Base-by-base conservation (phyloP, 2,329 filamentous ascomycete genomes). In the Xylariales sp. region DNA sequence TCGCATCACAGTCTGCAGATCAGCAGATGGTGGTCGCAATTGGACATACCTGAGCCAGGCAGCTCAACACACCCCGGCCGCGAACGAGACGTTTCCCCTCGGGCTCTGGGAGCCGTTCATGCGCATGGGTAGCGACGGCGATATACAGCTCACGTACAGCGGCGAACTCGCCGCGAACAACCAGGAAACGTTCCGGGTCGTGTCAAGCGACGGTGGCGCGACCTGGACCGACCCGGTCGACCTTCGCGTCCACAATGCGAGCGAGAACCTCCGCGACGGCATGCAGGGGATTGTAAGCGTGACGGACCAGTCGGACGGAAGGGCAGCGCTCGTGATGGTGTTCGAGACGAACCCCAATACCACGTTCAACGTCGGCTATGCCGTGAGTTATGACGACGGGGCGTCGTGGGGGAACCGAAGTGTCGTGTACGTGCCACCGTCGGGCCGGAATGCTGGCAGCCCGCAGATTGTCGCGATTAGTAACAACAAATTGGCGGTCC, bases 101-200 rank as follows among this genome's bases (percentile, higher is more conserved):
- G 70, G 70, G 0, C 53, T 72, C 14, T 73, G 70, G 70, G 70
- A 74, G 51, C 70, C 70, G 1, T 74, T 73, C 43, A 68, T 73
- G 62, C 59, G 68, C 2, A 44, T 65, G 11, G 60, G 60, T 11
- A 47, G 51, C 11, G 44, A 45, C 2, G 59, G 61, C 24, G 34
- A 66, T 45, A 54, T 72, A 2, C 67, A 71, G 45, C 52, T 71
- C 44, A 68, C 61, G 10, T 73, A 64, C 48, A 71, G 68, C 15
- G 60, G 66, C 42, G 69, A 73, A 51, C 65, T 66, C 21, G 66
- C 66, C 4, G 55, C 46, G 8, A 57, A 68, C 42, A 64, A 73
- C 46, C 70, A 73, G 54, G 66, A 70, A 46, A 72, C 69, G 9
- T 72, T 73, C 63, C 52, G 63, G n/a, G 62, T 68, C 11, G 56